Conservation (phyloP, 805 yeast genomes). For the Komagataella ulmi region DNA sequence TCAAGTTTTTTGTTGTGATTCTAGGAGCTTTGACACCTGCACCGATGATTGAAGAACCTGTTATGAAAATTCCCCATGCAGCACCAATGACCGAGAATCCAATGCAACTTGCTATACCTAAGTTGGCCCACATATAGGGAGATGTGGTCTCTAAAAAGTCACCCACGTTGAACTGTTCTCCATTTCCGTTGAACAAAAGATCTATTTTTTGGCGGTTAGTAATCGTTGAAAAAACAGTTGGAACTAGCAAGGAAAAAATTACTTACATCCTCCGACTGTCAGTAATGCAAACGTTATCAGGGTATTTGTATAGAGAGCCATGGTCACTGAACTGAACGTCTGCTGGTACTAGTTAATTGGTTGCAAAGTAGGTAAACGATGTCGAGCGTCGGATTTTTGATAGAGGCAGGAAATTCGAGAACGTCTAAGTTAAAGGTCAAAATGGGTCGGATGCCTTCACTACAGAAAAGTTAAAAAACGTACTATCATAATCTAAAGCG, state of each 20-base stretch:
- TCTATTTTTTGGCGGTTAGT: slow-evolving; percentile 12
- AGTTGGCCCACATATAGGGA: slow-evolving; percentile 93
- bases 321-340: neutral
- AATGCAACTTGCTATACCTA: slow-evolving; percentile 84
- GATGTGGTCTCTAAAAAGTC: slow-evolving; percentile 73
- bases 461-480: neutral
- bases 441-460: neutral
- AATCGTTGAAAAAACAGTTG: neutral
- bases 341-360: neutral
- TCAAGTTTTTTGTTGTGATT: slow-evolving; percentile 92
- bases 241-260: neutral
- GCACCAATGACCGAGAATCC: slow-evolving; percentile 95
- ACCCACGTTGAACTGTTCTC: slow-evolving; percentile 87
- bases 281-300: slow-evolving; percentile 14
- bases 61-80: slow-evolving; percentile 97
- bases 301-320: neutral
- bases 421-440: neutral
- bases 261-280: slow-evolving; percentile 24
- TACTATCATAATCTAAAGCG: neutral
- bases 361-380: neutral
- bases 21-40: slow-evolving; percentile 98
- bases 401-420: neutral
- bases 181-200: slow-evolving; percentile 81
- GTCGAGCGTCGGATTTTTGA: neutral
- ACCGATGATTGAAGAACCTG: slow-evolving; percentile 89